Base-by-base conservation (phyloP, 2,329 filamentous ascomycete genomes). In the Teratosphaeria nubilosa region DNA sequence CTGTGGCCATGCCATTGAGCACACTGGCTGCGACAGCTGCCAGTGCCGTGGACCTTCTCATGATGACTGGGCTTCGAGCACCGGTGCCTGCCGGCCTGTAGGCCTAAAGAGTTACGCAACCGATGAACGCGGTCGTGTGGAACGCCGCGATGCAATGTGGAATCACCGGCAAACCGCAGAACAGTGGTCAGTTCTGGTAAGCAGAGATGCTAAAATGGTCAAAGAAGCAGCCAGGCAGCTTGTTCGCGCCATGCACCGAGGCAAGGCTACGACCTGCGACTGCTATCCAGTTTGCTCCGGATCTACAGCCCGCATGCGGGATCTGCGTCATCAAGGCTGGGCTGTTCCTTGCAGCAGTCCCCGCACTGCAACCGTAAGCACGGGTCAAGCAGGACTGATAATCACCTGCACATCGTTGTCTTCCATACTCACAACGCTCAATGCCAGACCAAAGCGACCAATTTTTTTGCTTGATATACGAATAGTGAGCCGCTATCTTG, bases 1-100 rank as follows among this genome's bases (percentile, higher is more conserved):
- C 80, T 53, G 74, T 67, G 58, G 70, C 70, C 56, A 75, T 48
- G 20, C 41, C 41, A 48, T 48, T 48, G 20, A 48, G 41, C 5
- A n/a, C 20, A 6, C 20, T 20, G 9, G 41, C 41, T 48, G 20
- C 20, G 16, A 9, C 9, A 48, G 16, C 34, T 16, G 41, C 41
- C 41, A 22, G 20, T 22, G 41, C 16, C 16, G 20, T 22, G 6
- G 41, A 48, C 16, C 9, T 16, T 22, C 20, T 22, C 41, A 48
- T 48, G 16, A 20, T 20, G 41, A 11, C 41, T 22, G 41, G 22
- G 41, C 41, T 22, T 10, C 20, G n/a, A 20, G 20, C 41, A 48
- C 41, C 10, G 34, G 16, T 41, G 34, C 13, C 34, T n/a, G 16
- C 34, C 13, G 13, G 34, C 16, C 34, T n/a, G 34, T 41, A 16